Evolutionary conservation across 441 rosid species (phyloP), one percentile per base, ranked within the genome.

Genomic region (Hura crepitans): DNA sequence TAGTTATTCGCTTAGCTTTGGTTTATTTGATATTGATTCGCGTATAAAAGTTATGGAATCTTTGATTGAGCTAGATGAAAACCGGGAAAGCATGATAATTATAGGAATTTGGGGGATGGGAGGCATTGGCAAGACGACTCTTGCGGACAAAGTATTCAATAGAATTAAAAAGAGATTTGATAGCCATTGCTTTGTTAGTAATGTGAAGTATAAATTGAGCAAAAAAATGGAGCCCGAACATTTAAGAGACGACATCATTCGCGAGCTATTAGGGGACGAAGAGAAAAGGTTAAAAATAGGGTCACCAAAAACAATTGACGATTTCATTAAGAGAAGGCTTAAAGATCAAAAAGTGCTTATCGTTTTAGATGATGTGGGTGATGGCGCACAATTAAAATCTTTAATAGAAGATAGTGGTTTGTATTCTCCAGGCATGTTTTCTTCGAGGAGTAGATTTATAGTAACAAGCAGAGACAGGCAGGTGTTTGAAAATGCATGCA

Each of bases 121-220:
- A 11, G 76, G 76, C 0, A 66, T 73, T 2, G 76, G 76, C 2
- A 73, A 73, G 56, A 46, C 76, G 2, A 73, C 76, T 14, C 39
- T 37, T 0, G 60, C 65, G 1, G 62, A 66, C 30, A 17, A 0
- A 33, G 11, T 70, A 0, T n/a, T 7, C 31, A 22, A 3, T 20
- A 35, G 4, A 12, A 56, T 30, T 31, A 43, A 13, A 23, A 2
- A 8, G 14, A 17, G 31, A 30, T 72, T 64, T 45, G 51, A 42
- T 23, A 5, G 37, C 7, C 13, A 2, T 0, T 65, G 33, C 31
- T 64, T 28, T 43, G 6, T 64, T 1, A 3, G 0, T 14, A 2
- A 50, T 47, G 33, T 72, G 11, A 46, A 62, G 47, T 17, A 17
- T 55, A 25, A 39, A 28, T 10, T 6, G 63, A 57, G 7, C 1